These are phyloP conservation scores for Madurella mycetomatis DNA, from an alignment of 2,329 filamentous ascomycete species.

Conservation along the genomic window DNA sequence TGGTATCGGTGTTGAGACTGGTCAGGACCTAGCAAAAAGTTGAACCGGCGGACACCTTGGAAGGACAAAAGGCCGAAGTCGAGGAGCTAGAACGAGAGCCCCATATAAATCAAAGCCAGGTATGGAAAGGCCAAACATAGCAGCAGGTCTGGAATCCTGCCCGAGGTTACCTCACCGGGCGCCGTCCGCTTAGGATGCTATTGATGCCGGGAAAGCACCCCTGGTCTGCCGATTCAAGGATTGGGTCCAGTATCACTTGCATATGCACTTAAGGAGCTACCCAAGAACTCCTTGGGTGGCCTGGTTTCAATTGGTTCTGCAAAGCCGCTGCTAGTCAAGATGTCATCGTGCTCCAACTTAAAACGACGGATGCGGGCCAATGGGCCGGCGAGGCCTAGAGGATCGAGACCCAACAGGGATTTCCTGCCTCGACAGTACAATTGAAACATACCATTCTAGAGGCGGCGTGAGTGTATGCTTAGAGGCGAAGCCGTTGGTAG, in stretches of 20 bases:
- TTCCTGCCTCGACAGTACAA: neutral
- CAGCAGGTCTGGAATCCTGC: slow-evolving; percentile 11
- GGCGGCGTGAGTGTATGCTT: neutral
- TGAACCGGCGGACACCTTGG: neutral
- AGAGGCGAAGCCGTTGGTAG: slow-evolving; percentile 10
- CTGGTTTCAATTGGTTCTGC: slow-evolving; percentile 4
- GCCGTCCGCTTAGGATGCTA: neutral
- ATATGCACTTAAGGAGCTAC: neutral
- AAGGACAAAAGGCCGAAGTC: too few species aligned
- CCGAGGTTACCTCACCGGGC: neutral
- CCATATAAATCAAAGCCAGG: neutral
- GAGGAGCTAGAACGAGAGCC: neutral
- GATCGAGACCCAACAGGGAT: slow-evolving; percentile 2
- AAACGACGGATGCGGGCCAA: slow-evolving; percentile 7
- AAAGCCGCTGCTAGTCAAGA: slow-evolving; percentile 2
- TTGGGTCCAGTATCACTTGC: neutral
- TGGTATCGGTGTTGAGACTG: too few species aligned
- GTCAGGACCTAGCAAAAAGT: neutral
- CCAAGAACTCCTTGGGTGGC: neutral
- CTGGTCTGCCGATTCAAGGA: neutral
- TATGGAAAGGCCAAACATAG: slow-evolving; percentile 9
- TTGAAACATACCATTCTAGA: neutral
- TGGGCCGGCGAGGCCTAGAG: neutral
- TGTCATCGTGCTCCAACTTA: neutral
- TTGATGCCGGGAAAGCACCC: neutral